Evolutionary conservation across 176 grass and related monocot species (phyloP).

Genomic region (Zizania latifolia): DNA sequence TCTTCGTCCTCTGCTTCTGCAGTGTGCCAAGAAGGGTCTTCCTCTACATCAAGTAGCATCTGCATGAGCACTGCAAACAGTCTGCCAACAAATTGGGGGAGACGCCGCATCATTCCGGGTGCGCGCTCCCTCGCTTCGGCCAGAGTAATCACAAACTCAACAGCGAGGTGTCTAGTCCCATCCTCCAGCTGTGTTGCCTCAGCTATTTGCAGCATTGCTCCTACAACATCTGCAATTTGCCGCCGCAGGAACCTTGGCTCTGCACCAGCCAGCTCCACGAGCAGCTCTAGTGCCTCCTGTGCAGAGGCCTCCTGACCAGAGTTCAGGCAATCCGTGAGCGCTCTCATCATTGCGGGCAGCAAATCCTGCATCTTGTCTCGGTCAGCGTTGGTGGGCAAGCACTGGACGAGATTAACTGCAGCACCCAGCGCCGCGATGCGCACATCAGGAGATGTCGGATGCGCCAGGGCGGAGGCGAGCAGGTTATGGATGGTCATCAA

Average conservation of each 20-base stretch:
- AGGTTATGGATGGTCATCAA: slow-evolving; percentile 78
- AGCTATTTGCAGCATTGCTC: slow-evolving; percentile 87
- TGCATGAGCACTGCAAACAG: slow-evolving; percentile 96
- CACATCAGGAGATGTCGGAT: slow-evolving; percentile 72
- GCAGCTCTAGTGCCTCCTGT: slow-evolving; percentile 89
- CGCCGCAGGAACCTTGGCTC: slow-evolving; percentile 86
- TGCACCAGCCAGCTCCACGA: slow-evolving; percentile 75
- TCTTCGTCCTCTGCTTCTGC: slow-evolving; percentile 88
- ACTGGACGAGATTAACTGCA: slow-evolving; percentile 81
- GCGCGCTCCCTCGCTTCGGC: slow-evolving; percentile 90
- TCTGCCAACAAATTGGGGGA: slow-evolving; percentile 89
- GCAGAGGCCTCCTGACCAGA: slow-evolving; percentile 82
- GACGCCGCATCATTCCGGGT: slow-evolving; percentile 89
- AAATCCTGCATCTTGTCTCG: slow-evolving; percentile 83
- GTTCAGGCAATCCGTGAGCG: slow-evolving; percentile 83
- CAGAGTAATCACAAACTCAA: slow-evolving; percentile 91
- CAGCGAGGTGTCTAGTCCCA: slow-evolving; percentile 78
- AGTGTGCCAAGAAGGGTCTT: slow-evolving; percentile 80
- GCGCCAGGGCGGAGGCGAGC: slow-evolving; percentile 59
- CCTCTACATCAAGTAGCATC: slow-evolving; percentile 93
- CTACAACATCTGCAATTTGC: slow-evolving; percentile 78
- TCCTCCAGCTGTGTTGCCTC: slow-evolving; percentile 74
- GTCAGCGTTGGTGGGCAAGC: slow-evolving; percentile 60
- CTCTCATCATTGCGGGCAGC: slow-evolving; percentile 86
- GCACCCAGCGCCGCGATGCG: slow-evolving; percentile 75